Evolutionary conservation across 768 basidiomycete genomes (phyloP).

Genomic region (Tubosaeta brunneosetosa): DNA sequence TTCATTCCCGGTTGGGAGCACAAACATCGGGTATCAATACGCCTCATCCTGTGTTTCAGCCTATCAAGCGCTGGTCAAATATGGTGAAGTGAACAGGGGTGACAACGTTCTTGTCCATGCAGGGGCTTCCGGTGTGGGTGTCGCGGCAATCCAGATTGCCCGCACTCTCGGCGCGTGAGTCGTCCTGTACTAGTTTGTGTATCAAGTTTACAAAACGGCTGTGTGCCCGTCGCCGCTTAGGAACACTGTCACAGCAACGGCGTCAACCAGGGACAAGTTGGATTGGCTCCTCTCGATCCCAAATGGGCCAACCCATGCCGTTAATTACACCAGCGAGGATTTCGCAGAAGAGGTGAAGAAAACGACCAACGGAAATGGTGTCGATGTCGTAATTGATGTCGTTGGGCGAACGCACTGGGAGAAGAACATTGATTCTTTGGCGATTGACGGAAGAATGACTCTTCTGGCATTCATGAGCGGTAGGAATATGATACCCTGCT

Average conservation of each 20-base stretch:
- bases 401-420: conserved; percentile 72
- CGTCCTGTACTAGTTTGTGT: conserved; percentile 1
- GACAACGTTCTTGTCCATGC: conserved; percentile 86
- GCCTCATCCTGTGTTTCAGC: conserved; percentile 33
- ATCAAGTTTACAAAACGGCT: neutral
- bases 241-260: conserved; percentile 74
- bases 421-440: conserved; percentile 66
- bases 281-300: conserved; percentile 66
- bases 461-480: conserved; percentile 65
- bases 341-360: conserved; percentile 72
- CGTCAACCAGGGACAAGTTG: conserved; percentile 80
- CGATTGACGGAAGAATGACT: conserved; percentile 71
- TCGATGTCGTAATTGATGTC: conserved; percentile 82
- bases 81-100: conserved; percentile 62
- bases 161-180: conserved; percentile 69
- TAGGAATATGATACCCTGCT: conserved; percentile 26
- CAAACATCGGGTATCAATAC: conserved; percentile 4
- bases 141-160: conserved; percentile 86
- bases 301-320: conserved; percentile 66
- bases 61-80: conserved; percentile 59
- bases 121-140: conserved; percentile 85
- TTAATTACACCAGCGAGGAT: conserved; percentile 82
- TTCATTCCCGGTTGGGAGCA: conserved; percentile 4
- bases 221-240: conserved; percentile 33
- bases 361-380: conserved; percentile 65